phyloP scores from a whole-genome alignment of 1,284 basidiomycete genomes.

The Tilletia caries region DNA sequence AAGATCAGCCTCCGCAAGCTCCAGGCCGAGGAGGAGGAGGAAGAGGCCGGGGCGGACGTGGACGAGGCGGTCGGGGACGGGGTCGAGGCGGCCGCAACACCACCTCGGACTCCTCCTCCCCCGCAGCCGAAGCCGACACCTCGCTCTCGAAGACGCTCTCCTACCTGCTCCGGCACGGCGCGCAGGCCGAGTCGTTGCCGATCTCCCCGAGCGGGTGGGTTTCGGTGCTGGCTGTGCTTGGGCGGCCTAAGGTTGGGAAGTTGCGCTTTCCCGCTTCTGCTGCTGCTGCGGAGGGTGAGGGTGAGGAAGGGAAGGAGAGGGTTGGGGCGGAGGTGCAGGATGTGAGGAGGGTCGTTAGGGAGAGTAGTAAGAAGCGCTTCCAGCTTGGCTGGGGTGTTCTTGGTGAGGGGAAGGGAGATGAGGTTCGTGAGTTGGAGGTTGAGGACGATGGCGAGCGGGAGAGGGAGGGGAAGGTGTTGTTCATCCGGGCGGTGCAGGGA shows the following conservation, averaged over 20 bases:
- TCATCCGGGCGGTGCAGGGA: slow-evolving; percentile 86
- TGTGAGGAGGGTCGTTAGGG: slow-evolving; percentile 29
- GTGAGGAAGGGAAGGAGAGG: slow-evolving; percentile 16
- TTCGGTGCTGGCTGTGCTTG: slow-evolving; percentile 61
- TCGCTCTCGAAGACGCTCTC: slow-evolving; percentile 72
- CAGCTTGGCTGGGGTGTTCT: slow-evolving; percentile 19
- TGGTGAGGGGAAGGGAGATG: background rate
- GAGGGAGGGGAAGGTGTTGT: slow-evolving; percentile 35
- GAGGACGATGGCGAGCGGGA: slow-evolving; percentile 17
- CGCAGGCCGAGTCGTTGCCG: slow-evolving; percentile 67
- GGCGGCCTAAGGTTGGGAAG: slow-evolving; percentile 35
- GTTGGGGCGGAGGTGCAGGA: slow-evolving; percentile 23
- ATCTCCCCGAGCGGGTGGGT: slow-evolving; percentile 79
- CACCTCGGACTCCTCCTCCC: background rate
- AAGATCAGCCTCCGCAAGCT: no score
- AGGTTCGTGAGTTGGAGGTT: slow-evolving; percentile 11
- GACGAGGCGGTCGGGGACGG: background rate
- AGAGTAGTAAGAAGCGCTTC: slow-evolving; percentile 49
- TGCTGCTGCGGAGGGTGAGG: slow-evolving; percentile 10
- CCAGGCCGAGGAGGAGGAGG: slow-evolving; percentile 2
- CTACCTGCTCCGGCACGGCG: slow-evolving; percentile 80
- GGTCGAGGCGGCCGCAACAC: background rate
- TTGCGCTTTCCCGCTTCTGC: slow-evolving; percentile 31
- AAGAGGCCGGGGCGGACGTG: background rate
- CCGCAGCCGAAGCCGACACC: slow-evolving; percentile 13